These are phyloP conservation scores for Aspergillus affinis DNA, from an alignment of 495 filamentous ascomycete genomes.

Conservation along the genomic window DNA sequence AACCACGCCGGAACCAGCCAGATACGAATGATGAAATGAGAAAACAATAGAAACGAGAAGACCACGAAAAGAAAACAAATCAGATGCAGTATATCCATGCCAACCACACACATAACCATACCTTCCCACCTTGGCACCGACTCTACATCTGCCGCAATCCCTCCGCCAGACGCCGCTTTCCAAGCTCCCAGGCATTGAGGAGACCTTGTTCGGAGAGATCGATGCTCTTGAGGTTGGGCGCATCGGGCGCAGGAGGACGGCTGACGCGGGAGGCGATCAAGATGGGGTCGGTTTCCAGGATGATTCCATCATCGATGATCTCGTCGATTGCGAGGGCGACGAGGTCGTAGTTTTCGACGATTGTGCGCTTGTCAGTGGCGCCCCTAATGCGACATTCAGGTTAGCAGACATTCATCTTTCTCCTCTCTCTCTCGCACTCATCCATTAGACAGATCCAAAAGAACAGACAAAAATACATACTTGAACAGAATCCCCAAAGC, in stretches of 20 bases:
- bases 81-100: slow-evolving; percentile 31
- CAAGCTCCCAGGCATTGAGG: slow-evolving; percentile 92
- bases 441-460: neutral
- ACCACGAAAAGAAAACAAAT: slow-evolving; percentile 21
- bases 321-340: slow-evolving; percentile 93
- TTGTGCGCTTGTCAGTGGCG: slow-evolving; percentile 93
- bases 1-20: slow-evolving; percentile 47
- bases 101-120: slow-evolving; percentile 15
- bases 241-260: slow-evolving; percentile 88
- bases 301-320: slow-evolving; percentile 93
- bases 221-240: slow-evolving; percentile 81
- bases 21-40: slow-evolving; percentile 24
- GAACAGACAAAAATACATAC: slow-evolving; percentile 47
- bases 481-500: slow-evolving; percentile 89
- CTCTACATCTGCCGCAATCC: slow-evolving; percentile 73
- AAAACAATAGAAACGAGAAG: slow-evolving; percentile 2
- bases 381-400: slow-evolving; percentile 53
- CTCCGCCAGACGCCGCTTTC: slow-evolving; percentile 88
- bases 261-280: slow-evolving; percentile 88
- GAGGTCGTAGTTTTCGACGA: slow-evolving; percentile 96
- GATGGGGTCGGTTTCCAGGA: slow-evolving; percentile 93
- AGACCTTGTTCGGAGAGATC: slow-evolving; percentile 95
- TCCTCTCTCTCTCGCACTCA: neutral
- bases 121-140: slow-evolving; percentile 9
- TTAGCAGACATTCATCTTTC: slow-evolving; percentile 8